phyloP scores from a whole-genome alignment of 2,329 filamentous ascomycete genomes.

The Penicillium verrucosum region DNA sequence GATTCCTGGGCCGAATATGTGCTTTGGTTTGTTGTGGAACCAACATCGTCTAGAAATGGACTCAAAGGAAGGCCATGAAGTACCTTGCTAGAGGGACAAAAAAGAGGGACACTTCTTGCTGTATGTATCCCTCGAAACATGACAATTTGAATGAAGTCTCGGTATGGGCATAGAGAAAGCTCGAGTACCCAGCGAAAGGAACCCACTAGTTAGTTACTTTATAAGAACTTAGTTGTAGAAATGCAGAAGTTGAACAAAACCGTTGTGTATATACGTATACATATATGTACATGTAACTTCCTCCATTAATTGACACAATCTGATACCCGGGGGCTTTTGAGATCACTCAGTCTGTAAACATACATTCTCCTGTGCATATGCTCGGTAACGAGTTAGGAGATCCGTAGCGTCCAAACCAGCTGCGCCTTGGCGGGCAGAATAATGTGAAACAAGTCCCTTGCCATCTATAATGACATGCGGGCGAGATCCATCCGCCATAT shows the following conservation, averaged over 20 bases:
- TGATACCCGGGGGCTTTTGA: not conserved
- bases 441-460: slow-evolving; percentile 54
- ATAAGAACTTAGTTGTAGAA: not conserved
- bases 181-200: not conserved
- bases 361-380: slow-evolving; percentile 53
- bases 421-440: slow-evolving; percentile 46
- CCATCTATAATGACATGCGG: slow-evolving; percentile 51
- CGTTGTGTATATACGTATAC: not conserved
- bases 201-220: not conserved
- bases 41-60: not conserved
- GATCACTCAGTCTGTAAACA: slow-evolving; percentile 34
- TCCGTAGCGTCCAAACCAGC: slow-evolving; percentile 51
- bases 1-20: not conserved
- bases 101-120: not conserved
- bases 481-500: slow-evolving; percentile 28
- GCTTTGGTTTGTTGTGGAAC: not conserved
- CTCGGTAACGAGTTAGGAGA: slow-evolving; percentile 52
- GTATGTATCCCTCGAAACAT: not conserved
- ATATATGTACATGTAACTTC: not conserved
- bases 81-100: not conserved
- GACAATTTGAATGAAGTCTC: not conserved
- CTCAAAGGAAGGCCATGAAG: not conserved
- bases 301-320: not conserved
- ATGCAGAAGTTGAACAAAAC: not conserved
- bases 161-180: not conserved